Percentiles rank a stretch among this genome's conserved stretches.
Conservation (phyloP, 495 filamentous ascomycete species). For the Lasiosphaeria miniovina region DNA sequence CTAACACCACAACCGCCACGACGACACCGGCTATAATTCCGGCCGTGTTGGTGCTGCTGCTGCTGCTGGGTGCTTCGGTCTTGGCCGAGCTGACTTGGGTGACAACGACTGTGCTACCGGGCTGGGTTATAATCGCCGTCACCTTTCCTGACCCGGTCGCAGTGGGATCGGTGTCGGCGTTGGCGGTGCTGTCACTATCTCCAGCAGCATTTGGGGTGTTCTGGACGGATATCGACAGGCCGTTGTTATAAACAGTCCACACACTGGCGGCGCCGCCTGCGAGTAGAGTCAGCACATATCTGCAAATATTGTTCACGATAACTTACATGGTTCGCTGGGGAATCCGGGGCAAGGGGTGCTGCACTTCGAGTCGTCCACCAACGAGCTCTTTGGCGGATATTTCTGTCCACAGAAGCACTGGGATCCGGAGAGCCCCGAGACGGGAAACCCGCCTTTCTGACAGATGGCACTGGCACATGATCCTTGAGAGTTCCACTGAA, state of each 20-base stretch:
- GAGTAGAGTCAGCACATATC: constrained; percentile 5
- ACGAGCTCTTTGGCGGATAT: constrained; percentile 48
- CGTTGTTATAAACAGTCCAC: constrained; percentile 52
- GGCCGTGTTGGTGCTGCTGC: constrained; percentile 44
- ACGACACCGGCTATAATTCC: constrained; percentile 89
- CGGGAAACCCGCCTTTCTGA: constrained; percentile 5
- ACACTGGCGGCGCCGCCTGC: constrained; percentile 52
- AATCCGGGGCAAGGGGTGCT: constrained; percentile 57
- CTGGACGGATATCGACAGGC: constrained; percentile 29
- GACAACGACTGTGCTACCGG: constrained; percentile 10
- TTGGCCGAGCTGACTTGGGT: constrained; percentile 1
- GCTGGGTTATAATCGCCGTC: not conserved
- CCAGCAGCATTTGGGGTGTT: constrained; percentile 4
- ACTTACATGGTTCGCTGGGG: constrained; percentile 56
- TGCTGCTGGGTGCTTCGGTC: constrained; percentile 26
- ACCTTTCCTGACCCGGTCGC: constrained; percentile 4
- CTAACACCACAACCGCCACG: constrained; percentile 71
- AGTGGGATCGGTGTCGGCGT: not conserved
- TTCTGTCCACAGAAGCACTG: constrained; percentile 61
- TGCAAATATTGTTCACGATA: not conserved
- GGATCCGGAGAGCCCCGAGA: constrained; percentile 20
- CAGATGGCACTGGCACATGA: constrained; percentile 20
- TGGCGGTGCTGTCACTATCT: not conserved
- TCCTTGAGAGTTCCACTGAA: constrained; percentile 17
- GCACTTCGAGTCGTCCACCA: constrained; percentile 52